These are phyloP conservation scores for Lodderomyces margitis DNA, from an alignment of 1,139 yeast species.

Conservation along the genomic window DNA sequence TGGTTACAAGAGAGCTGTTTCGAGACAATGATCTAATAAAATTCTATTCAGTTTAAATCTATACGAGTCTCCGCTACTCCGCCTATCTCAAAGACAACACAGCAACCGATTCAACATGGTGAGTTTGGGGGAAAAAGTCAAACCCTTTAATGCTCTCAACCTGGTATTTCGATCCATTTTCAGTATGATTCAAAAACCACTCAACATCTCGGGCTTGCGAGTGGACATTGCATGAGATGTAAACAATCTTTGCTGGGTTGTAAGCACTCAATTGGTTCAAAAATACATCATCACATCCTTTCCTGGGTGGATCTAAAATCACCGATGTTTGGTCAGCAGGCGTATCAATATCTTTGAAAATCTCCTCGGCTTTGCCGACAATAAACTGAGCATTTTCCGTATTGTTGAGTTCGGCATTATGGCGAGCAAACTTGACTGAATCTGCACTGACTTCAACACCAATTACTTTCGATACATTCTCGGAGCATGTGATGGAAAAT, in stretches of 20 bases:
- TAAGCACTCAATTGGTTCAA: slow-evolving; percentile 80
- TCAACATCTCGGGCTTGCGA: slow-evolving; percentile 95
- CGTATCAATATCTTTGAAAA: slow-evolving; percentile 71
- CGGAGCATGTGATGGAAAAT: slow-evolving; percentile 82
- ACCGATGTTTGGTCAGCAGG: slow-evolving; percentile 80
- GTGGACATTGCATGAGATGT: slow-evolving; percentile 95
- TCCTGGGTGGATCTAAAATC: slow-evolving; percentile 94
- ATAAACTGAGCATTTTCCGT: slow-evolving; percentile 78
- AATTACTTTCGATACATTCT: slow-evolving; percentile 74
- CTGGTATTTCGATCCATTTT: slow-evolving; percentile 58
- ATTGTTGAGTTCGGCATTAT: slow-evolving; percentile 74
- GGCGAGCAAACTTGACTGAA: slow-evolving; percentile 81
- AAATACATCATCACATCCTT: slow-evolving; percentile 90
- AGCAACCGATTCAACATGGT: slow-evolving; percentile 95
- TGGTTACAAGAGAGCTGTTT: too few relatives aligned
- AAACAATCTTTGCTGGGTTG: slow-evolving; percentile 82
- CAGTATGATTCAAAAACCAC: slow-evolving; percentile 69
- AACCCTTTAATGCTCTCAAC: slow-evolving; percentile 88
- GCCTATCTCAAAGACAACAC: slow-evolving; percentile 46
- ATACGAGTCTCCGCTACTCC: not conserved
- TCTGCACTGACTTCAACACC: slow-evolving; percentile 96
- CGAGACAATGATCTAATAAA: too few relatives aligned
- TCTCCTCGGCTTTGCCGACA: slow-evolving; percentile 89
- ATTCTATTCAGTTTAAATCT: too few relatives aligned
- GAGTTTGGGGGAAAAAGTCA: slow-evolving; percentile 97